Percentiles rank a stretch among this genome's conserved stretches.
These are phyloP conservation scores for Vanrija sp. DNA, from an alignment of 1,284 basidiomycete species.

Conservation along the genomic window DNA sequence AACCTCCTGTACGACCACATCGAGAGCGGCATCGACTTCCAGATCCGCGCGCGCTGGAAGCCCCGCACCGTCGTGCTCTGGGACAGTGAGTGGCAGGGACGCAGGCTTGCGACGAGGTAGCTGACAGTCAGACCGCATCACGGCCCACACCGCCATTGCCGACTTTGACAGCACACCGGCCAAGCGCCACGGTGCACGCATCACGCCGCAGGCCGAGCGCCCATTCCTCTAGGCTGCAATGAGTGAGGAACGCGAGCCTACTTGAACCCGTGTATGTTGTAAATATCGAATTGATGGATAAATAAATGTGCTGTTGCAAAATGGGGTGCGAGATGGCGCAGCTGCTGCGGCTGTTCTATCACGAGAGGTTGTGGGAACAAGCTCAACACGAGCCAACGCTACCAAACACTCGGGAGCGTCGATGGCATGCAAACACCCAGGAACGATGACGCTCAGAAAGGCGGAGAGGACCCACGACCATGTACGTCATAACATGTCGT, in stretches of 20 bases:
- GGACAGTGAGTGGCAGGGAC: conserved; percentile 42
- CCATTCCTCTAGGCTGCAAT: conserved; percentile 52
- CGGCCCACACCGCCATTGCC: conserved; percentile 67
- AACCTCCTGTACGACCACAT: conserved; percentile 58
- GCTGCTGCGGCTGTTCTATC: no score
- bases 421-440: no score
- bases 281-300: background rate
- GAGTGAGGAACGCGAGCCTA: no score
- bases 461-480: no score
- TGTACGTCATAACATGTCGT: no score
- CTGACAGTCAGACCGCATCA: conserved; percentile 29
- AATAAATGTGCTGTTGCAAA: no score
- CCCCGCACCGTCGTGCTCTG: conserved; percentile 55
- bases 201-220: conserved; percentile 78
- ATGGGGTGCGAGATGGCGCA: no score
- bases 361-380: no score
- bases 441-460: no score
- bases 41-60: conserved; percentile 52
- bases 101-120: background rate
- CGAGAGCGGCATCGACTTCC: conserved; percentile 54
- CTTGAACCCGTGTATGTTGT: background rate
- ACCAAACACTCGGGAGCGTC: no score
- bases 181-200: conserved; percentile 70
- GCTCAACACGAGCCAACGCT: no score
- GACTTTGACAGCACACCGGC: conserved; percentile 65